These are phyloP conservation scores for Coemansia sp. DNA, from an alignment of 192 early-diverging fungal genomes.

Conservation along the genomic window DNA sequence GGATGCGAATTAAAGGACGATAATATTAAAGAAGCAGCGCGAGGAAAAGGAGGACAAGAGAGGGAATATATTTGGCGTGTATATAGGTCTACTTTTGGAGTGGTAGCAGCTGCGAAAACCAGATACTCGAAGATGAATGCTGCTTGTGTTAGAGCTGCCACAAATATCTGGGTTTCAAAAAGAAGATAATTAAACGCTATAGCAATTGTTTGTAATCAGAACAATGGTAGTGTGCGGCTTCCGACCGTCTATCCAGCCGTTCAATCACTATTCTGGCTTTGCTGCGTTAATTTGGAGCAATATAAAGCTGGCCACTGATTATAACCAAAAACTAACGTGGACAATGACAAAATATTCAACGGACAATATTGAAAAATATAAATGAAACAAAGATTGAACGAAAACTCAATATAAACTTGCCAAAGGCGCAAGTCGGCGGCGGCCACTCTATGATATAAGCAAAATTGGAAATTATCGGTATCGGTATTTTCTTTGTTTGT, in stretches of 20 bases:
- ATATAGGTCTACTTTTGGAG: background rate
- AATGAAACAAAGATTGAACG: background rate
- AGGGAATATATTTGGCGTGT: background rate
- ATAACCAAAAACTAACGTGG: background rate
- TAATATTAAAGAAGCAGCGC: background rate
- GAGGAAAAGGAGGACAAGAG: background rate
- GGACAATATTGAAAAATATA: background rate
- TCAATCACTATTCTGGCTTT: background rate
- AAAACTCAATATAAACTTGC: background rate
- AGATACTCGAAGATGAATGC: background rate
- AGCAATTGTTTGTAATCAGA: background rate
- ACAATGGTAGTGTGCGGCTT: slow-evolving; percentile 1
- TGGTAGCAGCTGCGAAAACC: background rate
- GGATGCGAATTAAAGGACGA: background rate
- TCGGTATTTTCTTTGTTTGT: slow-evolving; percentile 8
- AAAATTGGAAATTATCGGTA: background rate
- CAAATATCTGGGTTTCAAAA: slow-evolving; percentile 2
- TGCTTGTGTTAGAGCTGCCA: background rate
- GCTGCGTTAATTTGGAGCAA: background rate
- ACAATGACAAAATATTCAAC: background rate
- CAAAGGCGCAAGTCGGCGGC: background rate
- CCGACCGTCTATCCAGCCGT: background rate
- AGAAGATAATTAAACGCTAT: background rate
- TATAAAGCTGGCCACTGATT: background rate
- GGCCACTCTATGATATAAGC: background rate